Percentiles rank a stretch among this genome's conserved stretches.
Evolutionary conservation across 2,329 filamentous ascomycete genomes (phyloP).

Genomic region (Akanthomyces muscarius): DNA sequence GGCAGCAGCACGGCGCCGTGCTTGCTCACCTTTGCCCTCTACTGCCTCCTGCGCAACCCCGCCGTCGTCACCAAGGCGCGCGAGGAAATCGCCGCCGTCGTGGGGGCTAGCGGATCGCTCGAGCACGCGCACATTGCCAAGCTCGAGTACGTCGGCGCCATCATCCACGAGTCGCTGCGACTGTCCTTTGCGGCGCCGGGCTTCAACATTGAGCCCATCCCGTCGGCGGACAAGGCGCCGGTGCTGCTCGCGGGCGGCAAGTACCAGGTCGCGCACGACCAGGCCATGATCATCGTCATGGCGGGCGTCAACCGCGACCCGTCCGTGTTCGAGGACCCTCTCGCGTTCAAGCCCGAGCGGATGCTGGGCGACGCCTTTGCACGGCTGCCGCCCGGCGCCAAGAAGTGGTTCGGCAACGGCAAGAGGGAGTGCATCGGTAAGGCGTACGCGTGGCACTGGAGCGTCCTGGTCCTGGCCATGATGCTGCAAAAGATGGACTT

Average conservation of each 20-base stretch:
- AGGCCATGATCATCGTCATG: slow-evolving; percentile 46
- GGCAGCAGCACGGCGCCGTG: slow-evolving; percentile 49
- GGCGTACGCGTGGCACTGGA: slow-evolving; percentile 47
- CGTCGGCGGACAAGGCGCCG: slow-evolving; percentile 38
- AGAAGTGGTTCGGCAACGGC: slow-evolving; percentile 50
- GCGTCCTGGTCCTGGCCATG: slow-evolving; percentile 38
- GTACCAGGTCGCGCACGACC: slow-evolving; percentile 46
- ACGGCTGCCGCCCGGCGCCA: slow-evolving; percentile 40
- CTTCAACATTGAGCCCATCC: slow-evolving; percentile 50
- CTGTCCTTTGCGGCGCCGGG: slow-evolving; percentile 51
- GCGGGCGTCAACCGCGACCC: slow-evolving; percentile 49
- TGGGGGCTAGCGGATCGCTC: slow-evolving; percentile 46
- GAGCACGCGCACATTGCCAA: slow-evolving; percentile 45
- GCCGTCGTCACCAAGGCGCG: slow-evolving; percentile 45
- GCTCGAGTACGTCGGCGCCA: slow-evolving; percentile 50
- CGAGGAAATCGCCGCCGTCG: slow-evolving; percentile 49
- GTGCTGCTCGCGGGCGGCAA: slow-evolving; percentile 45
- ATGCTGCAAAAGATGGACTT: slow-evolving; percentile 45
- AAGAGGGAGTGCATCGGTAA: slow-evolving; percentile 50
- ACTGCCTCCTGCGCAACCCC: slow-evolving; percentile 50
- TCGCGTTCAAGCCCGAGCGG: slow-evolving; percentile 44
- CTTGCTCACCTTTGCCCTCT: slow-evolving; percentile 42
- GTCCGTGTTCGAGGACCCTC: slow-evolving; percentile 43
- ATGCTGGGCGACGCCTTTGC: slow-evolving; percentile 46
- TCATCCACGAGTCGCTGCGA: slow-evolving; percentile 52